A percentile compares a stretch with the other conserved stretches of the same genome.
Evolutionary conservation across 257 asterid genomes (phyloP).

Genomic region (Salvia rosmarinus): DNA sequence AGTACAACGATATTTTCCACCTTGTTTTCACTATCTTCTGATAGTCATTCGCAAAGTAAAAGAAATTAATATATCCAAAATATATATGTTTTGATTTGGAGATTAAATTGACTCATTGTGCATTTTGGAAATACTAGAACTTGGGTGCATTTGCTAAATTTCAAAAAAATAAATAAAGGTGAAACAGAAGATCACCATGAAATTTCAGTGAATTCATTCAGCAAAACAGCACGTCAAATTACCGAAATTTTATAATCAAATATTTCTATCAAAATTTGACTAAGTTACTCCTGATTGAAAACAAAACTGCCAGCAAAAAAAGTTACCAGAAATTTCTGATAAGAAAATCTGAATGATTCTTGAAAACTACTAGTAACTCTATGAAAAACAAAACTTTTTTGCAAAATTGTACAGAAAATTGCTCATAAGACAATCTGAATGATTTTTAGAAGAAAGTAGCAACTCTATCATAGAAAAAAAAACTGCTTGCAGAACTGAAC

Average conservation of each 20-base stretch:
- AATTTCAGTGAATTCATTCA: background rate
- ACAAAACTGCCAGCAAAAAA: background rate
- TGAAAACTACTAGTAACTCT: background rate
- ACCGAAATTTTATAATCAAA: background rate
- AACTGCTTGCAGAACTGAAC: background rate
- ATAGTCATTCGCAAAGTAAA: background rate
- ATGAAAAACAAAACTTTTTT: slow-evolving; percentile 4
- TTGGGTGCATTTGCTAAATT: background rate
- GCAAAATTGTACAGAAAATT: background rate
- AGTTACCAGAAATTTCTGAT: background rate
- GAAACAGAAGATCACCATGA: background rate
- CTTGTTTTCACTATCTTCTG: background rate
- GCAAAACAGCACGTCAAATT: background rate
- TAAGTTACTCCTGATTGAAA: background rate
- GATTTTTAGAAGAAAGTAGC: background rate
- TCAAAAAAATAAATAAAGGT: background rate
- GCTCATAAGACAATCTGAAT: background rate
- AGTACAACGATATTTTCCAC: background rate
- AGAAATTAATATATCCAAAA: background rate
- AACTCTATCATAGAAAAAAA: background rate
- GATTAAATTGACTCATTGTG: background rate
- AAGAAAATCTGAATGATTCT: background rate
- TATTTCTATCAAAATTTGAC: background rate
- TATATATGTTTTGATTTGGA: too few relatives aligned
- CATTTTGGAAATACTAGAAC: background rate